Conservation (phyloP, 345 rosid genomes). For the rapeseed (Brassica napus) region DNA sequence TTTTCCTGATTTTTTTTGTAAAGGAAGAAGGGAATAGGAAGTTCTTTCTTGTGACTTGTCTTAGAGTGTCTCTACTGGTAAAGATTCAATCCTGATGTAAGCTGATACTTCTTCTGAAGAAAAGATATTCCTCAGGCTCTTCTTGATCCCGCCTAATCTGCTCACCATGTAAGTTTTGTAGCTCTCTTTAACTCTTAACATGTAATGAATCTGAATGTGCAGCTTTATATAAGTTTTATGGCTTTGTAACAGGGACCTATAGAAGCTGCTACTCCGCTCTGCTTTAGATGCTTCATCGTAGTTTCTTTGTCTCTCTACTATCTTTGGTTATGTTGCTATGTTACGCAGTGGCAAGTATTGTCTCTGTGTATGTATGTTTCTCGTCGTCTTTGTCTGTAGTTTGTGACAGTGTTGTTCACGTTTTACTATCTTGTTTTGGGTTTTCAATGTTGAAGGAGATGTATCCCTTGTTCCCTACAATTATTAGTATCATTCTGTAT, state of each 20-base stretch:
- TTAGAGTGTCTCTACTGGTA: slow-evolving; percentile 28
- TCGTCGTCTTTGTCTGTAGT: slow-evolving; percentile 18
- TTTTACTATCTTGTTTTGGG: slow-evolving; percentile 9
- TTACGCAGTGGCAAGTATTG: slow-evolving; percentile 2
- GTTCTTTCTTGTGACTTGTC: slow-evolving; percentile 19
- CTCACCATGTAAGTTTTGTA: slow-evolving; percentile 26
- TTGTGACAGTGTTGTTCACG: slow-evolving; percentile 30
- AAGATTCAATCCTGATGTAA: slow-evolving; percentile 9
- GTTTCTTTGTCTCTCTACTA: slow-evolving; percentile 27
- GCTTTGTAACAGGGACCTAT: slow-evolving; percentile 27
- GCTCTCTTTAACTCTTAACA: slow-evolving; percentile 6
- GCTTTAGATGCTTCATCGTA: slow-evolving; percentile 21
- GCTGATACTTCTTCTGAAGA: slow-evolving; percentile 17
- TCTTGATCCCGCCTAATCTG: slow-evolving; percentile 27
- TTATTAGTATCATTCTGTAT: not conserved
- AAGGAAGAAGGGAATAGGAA: slow-evolving; percentile 60
- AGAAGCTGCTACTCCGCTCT: slow-evolving; percentile 22
- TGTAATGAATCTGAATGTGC: not conserved
- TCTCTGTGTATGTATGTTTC: slow-evolving; percentile 8
- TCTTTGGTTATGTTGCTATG: slow-evolving; percentile 12
- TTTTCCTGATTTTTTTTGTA: slow-evolving; percentile 64
- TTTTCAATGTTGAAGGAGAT: slow-evolving; percentile 23
- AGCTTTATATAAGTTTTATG: slow-evolving; percentile 9
- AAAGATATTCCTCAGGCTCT: slow-evolving; percentile 15
- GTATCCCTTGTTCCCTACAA: slow-evolving; percentile 25